Percentiles rank a stretch among this genome's conserved stretches.
These are phyloP conservation scores for Blastomyces parvus DNA, from an alignment of 2,329 filamentous ascomycete genomes.

Conservation along the genomic window DNA sequence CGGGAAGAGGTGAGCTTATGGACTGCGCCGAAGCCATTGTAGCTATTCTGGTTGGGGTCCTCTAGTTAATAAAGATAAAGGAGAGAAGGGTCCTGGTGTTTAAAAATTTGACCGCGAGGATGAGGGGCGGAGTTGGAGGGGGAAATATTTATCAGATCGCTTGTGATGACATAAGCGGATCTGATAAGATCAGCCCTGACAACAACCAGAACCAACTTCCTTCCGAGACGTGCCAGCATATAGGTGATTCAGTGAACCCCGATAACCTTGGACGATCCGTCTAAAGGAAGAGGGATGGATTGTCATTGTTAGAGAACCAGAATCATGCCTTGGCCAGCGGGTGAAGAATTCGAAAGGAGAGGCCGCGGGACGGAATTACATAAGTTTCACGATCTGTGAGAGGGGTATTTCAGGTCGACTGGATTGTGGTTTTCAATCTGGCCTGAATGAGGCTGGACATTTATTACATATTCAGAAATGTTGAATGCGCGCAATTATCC, in stretches of 20 bases:
- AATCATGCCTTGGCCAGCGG: not conserved
- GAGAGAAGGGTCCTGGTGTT: not conserved
- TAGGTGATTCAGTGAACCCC: too few species aligned
- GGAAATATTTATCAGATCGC: not conserved
- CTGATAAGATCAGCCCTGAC: not conserved
- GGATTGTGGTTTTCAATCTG: too few species aligned
- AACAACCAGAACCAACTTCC: not conserved
- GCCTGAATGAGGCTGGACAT: too few species aligned
- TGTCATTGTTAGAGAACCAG: not conserved
- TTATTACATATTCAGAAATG: too few species aligned
- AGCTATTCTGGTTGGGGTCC: not conserved
- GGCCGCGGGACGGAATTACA: too few species aligned
- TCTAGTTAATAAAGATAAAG: not conserved
- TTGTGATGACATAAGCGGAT: not conserved
- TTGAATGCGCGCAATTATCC: not conserved
- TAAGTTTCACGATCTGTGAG: too few species aligned
- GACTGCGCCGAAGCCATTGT: constrained; percentile 3
- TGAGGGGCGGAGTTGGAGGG: not conserved
- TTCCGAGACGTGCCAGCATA: not conserved
- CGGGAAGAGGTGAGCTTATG: constrained; percentile 8
- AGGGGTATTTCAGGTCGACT: too few species aligned
- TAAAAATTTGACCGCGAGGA: too few species aligned
- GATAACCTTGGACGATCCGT: not conserved
- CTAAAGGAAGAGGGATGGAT: not conserved
- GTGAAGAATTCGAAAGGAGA: not conserved